phyloP scores from a whole-genome alignment of 2,329 filamentous ascomycete genomes.

The Pseudogymnoascus sp. region DNA sequence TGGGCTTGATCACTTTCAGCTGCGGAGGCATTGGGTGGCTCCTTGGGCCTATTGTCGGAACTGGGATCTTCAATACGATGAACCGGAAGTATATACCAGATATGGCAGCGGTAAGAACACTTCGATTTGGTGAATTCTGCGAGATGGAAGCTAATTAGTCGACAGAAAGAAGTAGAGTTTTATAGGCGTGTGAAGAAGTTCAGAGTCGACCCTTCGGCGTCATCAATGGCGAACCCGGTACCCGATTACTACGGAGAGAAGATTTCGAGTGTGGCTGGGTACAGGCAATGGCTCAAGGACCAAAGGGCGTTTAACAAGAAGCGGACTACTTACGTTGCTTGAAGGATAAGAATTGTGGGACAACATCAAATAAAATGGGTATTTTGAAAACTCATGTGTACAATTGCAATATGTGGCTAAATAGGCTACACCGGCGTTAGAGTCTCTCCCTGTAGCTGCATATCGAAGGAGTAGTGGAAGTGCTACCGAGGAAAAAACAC shows the following conservation, averaged over 20 bases:
- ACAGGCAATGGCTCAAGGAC: conserved; percentile 94
- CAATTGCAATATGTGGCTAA: conserved; percentile 8
- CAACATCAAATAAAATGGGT: background rate
- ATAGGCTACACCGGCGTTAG: conserved; percentile 2
- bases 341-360: background rate
- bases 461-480: conserved; percentile 1
- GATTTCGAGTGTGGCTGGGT: conserved; percentile 86
- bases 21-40: conserved; percentile 83
- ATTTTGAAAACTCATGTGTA: conserved; percentile 6
- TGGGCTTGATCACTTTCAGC: conserved; percentile 71
- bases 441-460: conserved; percentile 8
- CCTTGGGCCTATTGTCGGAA: conserved; percentile 74
- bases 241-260: conserved; percentile 96
- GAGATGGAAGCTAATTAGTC: conserved; percentile 8
- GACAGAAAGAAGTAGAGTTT: conserved; percentile 86
- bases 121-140: background rate
- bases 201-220: conserved; percentile 82
- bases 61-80: conserved; percentile 67
- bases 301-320: conserved; percentile 96
- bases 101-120: conserved; percentile 57
- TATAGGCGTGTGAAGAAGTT: conserved; percentile 86
- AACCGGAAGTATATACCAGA: conserved; percentile 64
- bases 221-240: conserved; percentile 81
- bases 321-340: conserved; percentile 31
- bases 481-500: conserved; percentile 1